phyloP scores from a whole-genome alignment of 352 stramenopile species.

The Phytopythium helicoides region DNA sequence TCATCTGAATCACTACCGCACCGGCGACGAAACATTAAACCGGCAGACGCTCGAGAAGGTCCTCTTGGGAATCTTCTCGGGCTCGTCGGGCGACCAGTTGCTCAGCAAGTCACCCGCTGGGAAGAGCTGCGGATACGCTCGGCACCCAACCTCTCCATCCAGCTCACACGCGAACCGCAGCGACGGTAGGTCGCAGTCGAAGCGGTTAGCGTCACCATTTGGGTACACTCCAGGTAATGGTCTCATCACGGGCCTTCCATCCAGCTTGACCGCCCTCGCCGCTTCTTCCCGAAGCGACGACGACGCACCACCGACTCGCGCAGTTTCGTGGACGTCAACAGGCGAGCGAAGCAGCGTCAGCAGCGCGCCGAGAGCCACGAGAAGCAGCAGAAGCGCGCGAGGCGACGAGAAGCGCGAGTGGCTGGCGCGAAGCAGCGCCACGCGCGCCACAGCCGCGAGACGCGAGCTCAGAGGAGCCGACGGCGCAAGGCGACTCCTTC shows the following conservation, averaged over 20 bases:
- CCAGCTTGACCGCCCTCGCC: constrained; percentile 18
- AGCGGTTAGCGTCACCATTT: constrained; percentile 39
- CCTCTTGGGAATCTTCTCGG: constrained; percentile 17
- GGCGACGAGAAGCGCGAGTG: neutral
- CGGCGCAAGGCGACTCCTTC: neutral
- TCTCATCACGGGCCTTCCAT: constrained; percentile 27
- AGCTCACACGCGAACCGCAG: constrained; percentile 60
- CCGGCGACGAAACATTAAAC: constrained; percentile 58
- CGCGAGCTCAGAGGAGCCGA: neutral
- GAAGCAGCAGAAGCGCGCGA: constrained; percentile 2
- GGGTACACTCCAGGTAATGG: constrained; percentile 34
- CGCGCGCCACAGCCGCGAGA: neutral
- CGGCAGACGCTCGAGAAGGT: constrained; percentile 62
- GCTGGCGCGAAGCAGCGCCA: neutral
- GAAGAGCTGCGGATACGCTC: constrained; percentile 68
- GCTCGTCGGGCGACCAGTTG: constrained; percentile 80
- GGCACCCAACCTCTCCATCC: constrained; percentile 31
- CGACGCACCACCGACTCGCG: neutral
- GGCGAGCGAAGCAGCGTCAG: neutral
- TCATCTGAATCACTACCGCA: too few relatives aligned
- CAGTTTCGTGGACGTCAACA: neutral
- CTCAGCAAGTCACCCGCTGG: constrained; percentile 64
- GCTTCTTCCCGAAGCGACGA: neutral
- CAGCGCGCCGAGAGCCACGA: neutral
- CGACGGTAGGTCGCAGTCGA: constrained; percentile 52